Percentiles rank a stretch among this genome's conserved stretches.
phyloP scores from a whole-genome alignment of 257 asterid genomes.

The Echites panduratus region DNA sequence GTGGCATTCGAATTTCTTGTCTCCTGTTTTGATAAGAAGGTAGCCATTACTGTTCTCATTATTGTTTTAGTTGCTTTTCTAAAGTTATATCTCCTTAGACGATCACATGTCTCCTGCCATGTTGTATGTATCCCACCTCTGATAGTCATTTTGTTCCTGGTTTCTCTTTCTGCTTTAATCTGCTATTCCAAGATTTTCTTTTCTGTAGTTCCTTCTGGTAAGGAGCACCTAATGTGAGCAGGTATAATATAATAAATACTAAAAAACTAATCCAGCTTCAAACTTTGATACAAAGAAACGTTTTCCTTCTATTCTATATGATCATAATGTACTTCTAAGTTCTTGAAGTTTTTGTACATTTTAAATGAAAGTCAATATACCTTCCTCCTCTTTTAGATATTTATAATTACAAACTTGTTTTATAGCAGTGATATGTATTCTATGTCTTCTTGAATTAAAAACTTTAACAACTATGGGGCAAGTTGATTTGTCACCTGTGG shows the following conservation, averaged over 20 bases:
- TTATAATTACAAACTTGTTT: background rate
- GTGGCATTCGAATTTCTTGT: slow-evolving; percentile 69
- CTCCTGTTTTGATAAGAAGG: slow-evolving; percentile 53
- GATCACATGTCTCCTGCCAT: background rate
- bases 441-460: background rate
- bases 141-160: background rate
- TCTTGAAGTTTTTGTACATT: background rate
- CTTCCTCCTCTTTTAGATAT: background rate
- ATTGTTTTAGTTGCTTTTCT: background rate
- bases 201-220: background rate
- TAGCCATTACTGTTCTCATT: slow-evolving; percentile 18
- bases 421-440: background rate
- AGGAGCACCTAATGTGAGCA: background rate
- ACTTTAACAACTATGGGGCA: background rate
- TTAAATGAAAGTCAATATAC: background rate
- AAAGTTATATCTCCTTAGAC: background rate
- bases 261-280: background rate
- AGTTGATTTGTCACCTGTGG: background rate
- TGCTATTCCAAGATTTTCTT: background rate
- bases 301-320: background rate
- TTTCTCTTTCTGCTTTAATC: background rate
- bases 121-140: background rate
- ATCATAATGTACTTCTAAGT: background rate
- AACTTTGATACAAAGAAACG: background rate
- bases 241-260: background rate